Percentiles rank a stretch among this genome's conserved stretches.
Evolutionary conservation across 352 stramenopile species (phyloP).

Genomic region (Globisporangium nodosum): DNA sequence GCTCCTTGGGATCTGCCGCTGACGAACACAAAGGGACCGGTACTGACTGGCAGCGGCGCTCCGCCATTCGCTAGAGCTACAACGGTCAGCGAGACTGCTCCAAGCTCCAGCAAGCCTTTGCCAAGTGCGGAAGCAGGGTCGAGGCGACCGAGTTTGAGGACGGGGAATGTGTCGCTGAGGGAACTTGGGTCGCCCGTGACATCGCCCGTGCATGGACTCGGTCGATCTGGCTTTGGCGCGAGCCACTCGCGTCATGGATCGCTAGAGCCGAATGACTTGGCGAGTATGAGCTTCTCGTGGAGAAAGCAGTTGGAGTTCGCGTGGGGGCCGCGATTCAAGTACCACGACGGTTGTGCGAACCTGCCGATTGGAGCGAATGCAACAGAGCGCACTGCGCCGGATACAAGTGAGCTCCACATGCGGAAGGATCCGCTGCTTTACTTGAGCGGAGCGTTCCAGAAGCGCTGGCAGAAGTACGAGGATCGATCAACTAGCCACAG

Average conservation of each 20-base stretch:
- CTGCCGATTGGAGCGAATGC: neutral
- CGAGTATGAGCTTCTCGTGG: slow-evolving; percentile 38
- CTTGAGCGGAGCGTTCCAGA: slow-evolving; percentile 44
- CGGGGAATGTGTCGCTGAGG: slow-evolving; percentile 4
- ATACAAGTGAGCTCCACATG: neutral
- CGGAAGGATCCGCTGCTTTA: slow-evolving; percentile 36
- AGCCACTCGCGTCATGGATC: slow-evolving; percentile 16
- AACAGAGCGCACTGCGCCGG: neutral
- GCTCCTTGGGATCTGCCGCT: slow-evolving; percentile 75
- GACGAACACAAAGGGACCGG: slow-evolving; percentile 26
- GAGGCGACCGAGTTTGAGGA: slow-evolving; percentile 4
- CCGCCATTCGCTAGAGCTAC: neutral
- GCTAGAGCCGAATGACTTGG: slow-evolving; percentile 15
- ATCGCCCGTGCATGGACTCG: slow-evolving; percentile 11
- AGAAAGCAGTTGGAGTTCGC: slow-evolving; percentile 50
- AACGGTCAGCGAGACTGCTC: neutral
- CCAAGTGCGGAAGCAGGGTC: neutral
- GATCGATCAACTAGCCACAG: slow-evolving; percentile 48
- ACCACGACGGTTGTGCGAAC: slow-evolving; percentile 18
- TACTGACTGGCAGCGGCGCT: slow-evolving; percentile 12
- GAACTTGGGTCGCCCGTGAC: slow-evolving; percentile 12
- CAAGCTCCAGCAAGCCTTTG: neutral
- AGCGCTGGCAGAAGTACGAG: slow-evolving; percentile 45
- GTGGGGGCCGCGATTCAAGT: slow-evolving; percentile 54
- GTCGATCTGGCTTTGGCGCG: slow-evolving; percentile 4